Base-by-base conservation (phyloP, 169 alveolate species). In the Miamiensis avidus region DNA sequence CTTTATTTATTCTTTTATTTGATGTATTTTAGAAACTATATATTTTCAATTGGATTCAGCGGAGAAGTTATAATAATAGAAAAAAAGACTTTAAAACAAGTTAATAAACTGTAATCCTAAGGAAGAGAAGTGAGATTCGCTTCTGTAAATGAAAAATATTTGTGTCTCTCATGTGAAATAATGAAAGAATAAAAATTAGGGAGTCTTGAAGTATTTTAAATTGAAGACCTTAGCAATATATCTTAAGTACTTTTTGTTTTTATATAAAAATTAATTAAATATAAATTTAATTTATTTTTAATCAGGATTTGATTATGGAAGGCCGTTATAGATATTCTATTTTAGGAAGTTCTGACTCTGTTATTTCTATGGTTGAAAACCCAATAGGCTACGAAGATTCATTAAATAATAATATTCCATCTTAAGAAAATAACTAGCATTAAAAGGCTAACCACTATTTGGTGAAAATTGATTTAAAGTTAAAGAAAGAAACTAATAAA, bases 41-140 rank as follows among this genome's bases (percentile, higher is more conserved):
- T 79, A 6, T n/a, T 79, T 34, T 34, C 76, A 6, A 79, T 79
- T 15, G 34, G 76, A 4, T 79, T 34, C 64, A 79, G 84, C 29
- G 84, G 84, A 0, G 34, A 79, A 79, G 29, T 49, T 15, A 49
- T 29, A n/a, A 29, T 79, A 25, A 0, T 79, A n/a, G 75, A 79
- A 28, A 79, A 33, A 79, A 49, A 79, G 25, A 33, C 31, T 20
- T 79, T 79, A 20, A 49, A 79, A 34, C 4, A 34, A 11, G 29
- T 79, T 0, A 64, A 49, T 29, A 1, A 79, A 65, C 64, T 79
- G 29, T 11, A 79, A 64, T 28, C 84, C 0, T 29, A 79, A 79
- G 84, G 84, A 34, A 79, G 84, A 64, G 64, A n/a, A 49, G 75
- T 79, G 0, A 65, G 76, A 29, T 72, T 34, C 20, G 84, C 84